These are phyloP conservation scores for Stachybotrys echinatus DNA, from an alignment of 2,329 filamentous ascomycete species.

Conservation along the genomic window DNA sequence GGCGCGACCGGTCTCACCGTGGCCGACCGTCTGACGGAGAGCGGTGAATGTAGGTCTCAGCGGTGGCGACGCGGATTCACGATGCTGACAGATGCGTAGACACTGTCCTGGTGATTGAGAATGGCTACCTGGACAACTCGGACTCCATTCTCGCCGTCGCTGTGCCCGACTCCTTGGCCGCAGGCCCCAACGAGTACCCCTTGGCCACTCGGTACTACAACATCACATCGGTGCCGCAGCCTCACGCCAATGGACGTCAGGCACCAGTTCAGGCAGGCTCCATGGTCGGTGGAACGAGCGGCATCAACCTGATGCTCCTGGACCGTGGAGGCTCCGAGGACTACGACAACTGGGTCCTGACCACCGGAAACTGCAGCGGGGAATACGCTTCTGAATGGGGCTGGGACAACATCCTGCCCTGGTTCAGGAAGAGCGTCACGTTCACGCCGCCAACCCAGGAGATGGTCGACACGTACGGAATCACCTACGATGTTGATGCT, in stretches of 20 bases:
- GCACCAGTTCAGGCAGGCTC: background rate
- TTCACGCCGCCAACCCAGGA: background rate
- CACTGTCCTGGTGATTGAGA: background rate
- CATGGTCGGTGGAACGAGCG: background rate
- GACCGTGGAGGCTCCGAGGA: background rate
- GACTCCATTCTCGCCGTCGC: constrained; percentile 1
- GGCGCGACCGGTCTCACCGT: constrained; percentile 11
- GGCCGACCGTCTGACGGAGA: constrained; percentile 11
- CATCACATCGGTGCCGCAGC: background rate
- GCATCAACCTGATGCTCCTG: background rate
- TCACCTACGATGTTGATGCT: background rate
- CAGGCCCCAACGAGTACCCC: background rate
- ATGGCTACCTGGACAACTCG: background rate
- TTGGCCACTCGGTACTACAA: background rate
- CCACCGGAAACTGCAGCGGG: background rate
- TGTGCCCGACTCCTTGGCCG: background rate
- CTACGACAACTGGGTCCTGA: background rate
- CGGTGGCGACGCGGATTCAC: background rate
- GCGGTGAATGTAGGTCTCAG: constrained; percentile 2
- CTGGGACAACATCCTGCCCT: background rate
- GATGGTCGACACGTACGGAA: background rate
- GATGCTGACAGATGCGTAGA: background rate
- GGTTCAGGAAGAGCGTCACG: constrained; percentile 2
- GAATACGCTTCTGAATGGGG: background rate
- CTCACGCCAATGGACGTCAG: background rate